A percentile compares a stretch with the other conserved stretches of the same genome.
These are phyloP conservation scores for Cutaneotrichosporon mucoides DNA, from an alignment of 1,284 basidiomycete genomes.

Conservation along the genomic window DNA sequence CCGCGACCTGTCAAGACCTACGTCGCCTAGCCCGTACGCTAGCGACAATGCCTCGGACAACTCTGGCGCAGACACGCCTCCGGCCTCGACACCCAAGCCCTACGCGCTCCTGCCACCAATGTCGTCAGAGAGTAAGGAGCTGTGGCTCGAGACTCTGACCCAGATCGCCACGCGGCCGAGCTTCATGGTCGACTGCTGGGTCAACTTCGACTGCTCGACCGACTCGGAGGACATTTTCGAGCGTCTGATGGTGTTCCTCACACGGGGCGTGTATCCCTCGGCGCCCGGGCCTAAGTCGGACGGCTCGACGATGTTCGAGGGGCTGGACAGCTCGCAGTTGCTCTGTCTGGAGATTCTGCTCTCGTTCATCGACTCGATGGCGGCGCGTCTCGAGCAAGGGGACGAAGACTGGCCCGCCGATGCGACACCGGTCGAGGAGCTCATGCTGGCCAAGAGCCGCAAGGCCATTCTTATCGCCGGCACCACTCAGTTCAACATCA, in stretches of 20 bases:
- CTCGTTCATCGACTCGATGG: slow-evolving; percentile 82
- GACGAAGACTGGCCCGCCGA: slow-evolving; percentile 59
- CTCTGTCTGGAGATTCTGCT: slow-evolving; percentile 86
- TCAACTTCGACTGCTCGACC: slow-evolving; percentile 95
- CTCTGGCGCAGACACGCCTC: slow-evolving; percentile 14
- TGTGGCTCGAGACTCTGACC: slow-evolving; percentile 82
- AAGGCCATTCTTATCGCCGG: slow-evolving; percentile 84
- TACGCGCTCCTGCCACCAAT: slow-evolving; percentile 56
- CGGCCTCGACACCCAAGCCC: slow-evolving; percentile 33
- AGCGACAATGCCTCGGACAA: slow-evolving; percentile 17
- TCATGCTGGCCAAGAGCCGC: slow-evolving; percentile 71
- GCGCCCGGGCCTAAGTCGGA: slow-evolving; percentile 34
- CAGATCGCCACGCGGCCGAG: slow-evolving; percentile 66
- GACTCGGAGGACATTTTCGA: slow-evolving; percentile 97
- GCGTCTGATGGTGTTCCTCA: slow-evolving; percentile 81
- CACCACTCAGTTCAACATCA: slow-evolving; percentile 85
- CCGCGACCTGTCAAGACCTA: slow-evolving; percentile 51
- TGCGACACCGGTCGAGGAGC: slow-evolving; percentile 57
- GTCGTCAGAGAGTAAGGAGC: slow-evolving; percentile 80
- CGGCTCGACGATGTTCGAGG: slow-evolving; percentile 52
- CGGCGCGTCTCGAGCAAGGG: slow-evolving; percentile 68
- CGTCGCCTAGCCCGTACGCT: slow-evolving; percentile 51
- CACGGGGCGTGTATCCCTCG: slow-evolving; percentile 74
- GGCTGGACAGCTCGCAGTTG: slow-evolving; percentile 71
- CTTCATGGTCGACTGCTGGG: slow-evolving; percentile 92